A percentile compares a stretch with the other conserved stretches of the same genome.
Evolutionary conservation across 129 eudicot genomes (phyloP).

Genomic region (Smallanthus sonchifolius): DNA sequence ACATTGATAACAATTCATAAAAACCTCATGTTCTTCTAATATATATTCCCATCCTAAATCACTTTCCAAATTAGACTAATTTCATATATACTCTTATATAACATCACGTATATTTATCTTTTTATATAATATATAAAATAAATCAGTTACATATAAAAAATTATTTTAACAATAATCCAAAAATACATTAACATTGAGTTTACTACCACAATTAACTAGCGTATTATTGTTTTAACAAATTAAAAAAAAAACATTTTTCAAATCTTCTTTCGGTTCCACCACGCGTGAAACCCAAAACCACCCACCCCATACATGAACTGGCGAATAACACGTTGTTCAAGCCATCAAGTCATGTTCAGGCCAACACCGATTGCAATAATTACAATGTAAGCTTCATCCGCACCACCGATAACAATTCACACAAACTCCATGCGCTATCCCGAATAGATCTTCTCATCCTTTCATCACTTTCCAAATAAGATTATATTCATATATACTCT

Average conservation of each 20-base stretch:
- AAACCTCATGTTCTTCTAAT: background rate
- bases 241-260: background rate
- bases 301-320: background rate
- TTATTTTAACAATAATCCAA: too few relatives aligned
- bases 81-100: background rate
- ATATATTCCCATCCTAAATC: background rate
- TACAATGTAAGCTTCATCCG: background rate
- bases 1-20: background rate
- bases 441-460: background rate
- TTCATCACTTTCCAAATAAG: background rate
- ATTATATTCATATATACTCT: background rate
- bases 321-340: background rate
- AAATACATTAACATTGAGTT: too few relatives aligned
- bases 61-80: background rate
- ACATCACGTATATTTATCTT: background rate
- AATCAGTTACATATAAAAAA: background rate
- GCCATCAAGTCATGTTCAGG: background rate
- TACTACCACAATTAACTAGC: too few relatives aligned
- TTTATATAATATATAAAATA: too few relatives aligned
- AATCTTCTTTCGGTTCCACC: background rate
- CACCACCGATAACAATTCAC: background rate
- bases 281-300: background rate
- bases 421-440: background rate
- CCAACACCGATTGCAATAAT: background rate
- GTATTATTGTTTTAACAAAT: background rate